phyloP scores from a whole-genome alignment of 2,329 filamentous ascomycete species.

The Colletotrichum tropicicola region DNA sequence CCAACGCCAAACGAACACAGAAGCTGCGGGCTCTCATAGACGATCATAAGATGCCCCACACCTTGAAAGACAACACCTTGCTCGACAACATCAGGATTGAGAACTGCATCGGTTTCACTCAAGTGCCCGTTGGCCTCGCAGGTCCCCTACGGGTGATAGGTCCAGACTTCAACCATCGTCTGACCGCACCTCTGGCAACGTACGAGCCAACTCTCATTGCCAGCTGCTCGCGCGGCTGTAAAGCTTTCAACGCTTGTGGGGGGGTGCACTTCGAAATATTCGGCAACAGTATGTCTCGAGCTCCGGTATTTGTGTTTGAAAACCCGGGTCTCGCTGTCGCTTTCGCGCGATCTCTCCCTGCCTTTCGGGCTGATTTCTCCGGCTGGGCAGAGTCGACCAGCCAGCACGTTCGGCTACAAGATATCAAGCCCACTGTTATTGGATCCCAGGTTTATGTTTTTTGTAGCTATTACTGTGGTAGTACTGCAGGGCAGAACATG shows the following conservation, averaged over 20 bases:
- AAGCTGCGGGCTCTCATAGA: background rate
- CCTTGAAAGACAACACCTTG: background rate
- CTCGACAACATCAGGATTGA: background rate
- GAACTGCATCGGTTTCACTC: background rate
- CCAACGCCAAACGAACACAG: no score
- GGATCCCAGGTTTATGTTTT: conserved; percentile 7
- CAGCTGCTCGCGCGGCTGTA: conserved; percentile 8
- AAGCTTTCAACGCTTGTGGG: background rate
- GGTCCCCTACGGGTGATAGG: background rate
- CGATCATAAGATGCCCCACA: background rate
- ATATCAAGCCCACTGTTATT: background rate
- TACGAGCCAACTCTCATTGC: conserved; percentile 9
- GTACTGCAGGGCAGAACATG: conserved; percentile 13
- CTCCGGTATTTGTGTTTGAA: conserved; percentile 1
- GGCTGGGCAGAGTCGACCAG: conserved; percentile 2
- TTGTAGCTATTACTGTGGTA: conserved; percentile 2
- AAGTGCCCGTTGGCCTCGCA: background rate
- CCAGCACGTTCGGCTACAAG: background rate
- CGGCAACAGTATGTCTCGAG: background rate
- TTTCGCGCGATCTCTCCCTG: background rate
- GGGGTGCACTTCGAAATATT: background rate
- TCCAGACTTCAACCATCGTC: background rate
- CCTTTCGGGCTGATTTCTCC: background rate
- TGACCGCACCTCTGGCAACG: background rate
- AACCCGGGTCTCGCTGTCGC: background rate